Base-by-base conservation (phyloP, 148 eudicot species). In the Camellia lanceoleosa region DNA sequence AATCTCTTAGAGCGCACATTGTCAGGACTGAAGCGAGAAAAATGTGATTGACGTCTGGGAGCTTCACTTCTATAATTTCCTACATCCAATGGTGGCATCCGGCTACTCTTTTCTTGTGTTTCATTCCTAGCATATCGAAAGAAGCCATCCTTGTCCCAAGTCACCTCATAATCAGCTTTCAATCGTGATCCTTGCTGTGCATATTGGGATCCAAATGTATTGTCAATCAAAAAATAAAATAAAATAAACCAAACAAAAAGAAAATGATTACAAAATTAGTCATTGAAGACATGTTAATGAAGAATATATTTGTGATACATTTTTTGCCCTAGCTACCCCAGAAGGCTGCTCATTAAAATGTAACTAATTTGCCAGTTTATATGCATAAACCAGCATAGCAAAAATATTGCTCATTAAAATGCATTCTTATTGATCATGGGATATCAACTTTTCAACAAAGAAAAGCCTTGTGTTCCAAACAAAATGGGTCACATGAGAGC, bases 121-220 rank as follows among this genome's bases (percentile, higher is more conserved):
- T 60, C 77, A 68, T 80, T 84, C 76, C 85, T 89, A 73, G 87
- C 75, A 80, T 82, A 82, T 82, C 79, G 70, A 74, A 90, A 92
- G 77, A 80, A 89, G 7, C 87, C 89, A 80, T 89, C 97, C 79
- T 86, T 91, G 80, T 92, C 97, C 93, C 92, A 94, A 30, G 87
- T 91, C 79, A 92, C 91, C 73, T 88, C 98, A 85, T 89, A 92
- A 84, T 94, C 97, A 84, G 97, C 94, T 81, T 84, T 91, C 83
- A 94, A 77, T 15, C 89, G 97, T 64, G 98, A 91, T 61, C 98
- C 98, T 88, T 94, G 83, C 98, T 94, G 86, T 85, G 86, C 64
- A 30, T 76, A 43, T 6, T 68, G 46, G 42, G 43, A 75, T 58
- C 38, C 38, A 30, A 30, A 30, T 30, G 38, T 30, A 30, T 30